Percentiles rank a stretch among this genome's conserved stretches.
Conservation (phyloP, 2,329 filamentous ascomycete genomes). For the Fusarium euwallaceae region DNA sequence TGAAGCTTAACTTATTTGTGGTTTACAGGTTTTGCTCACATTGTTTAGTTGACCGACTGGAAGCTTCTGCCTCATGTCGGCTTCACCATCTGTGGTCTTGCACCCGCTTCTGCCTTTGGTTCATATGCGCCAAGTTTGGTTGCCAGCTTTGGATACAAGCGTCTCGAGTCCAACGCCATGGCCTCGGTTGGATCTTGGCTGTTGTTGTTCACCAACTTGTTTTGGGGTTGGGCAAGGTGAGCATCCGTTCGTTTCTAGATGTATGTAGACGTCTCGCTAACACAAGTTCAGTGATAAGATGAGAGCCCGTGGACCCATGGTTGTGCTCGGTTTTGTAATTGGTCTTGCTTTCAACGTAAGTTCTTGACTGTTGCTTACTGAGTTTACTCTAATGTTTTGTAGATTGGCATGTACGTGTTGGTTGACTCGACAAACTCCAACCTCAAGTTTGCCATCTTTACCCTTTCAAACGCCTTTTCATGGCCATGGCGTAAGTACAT, state of each 20-base stretch:
- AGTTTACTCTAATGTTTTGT: neutral
- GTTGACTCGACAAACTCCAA: conserved; percentile 42
- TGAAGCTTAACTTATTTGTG: too few relatives aligned
- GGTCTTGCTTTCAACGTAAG: conserved; percentile 22
- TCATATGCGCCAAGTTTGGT: conserved; percentile 43
- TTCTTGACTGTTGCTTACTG: neutral
- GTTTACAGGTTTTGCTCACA: neutral
- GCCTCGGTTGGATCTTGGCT: conserved; percentile 51
- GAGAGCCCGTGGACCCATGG: conserved; percentile 36
- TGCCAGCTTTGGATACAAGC: conserved; percentile 49
- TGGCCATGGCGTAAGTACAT: conserved; percentile 48
- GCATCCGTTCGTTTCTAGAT: neutral
- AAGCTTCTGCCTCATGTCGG: conserved; percentile 49
- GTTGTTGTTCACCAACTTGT: conserved; percentile 48
- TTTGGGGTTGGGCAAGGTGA: conserved; percentile 45
- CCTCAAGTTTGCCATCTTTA: conserved; percentile 48
- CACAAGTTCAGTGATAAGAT: conserved; percentile 20
- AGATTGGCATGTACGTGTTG: conserved; percentile 48
- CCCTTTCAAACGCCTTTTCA: conserved; percentile 43
- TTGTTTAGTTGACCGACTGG: conserved; percentile 51
- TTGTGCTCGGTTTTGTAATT: conserved; percentile 29
- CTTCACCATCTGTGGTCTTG: conserved; percentile 48
- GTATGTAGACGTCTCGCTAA: neutral
- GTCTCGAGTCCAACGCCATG: conserved; percentile 44
- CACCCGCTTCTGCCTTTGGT: conserved; percentile 43